Conservation (phyloP, 164 flowering plant genomes). For the Taxillus chinensis region DNA sequence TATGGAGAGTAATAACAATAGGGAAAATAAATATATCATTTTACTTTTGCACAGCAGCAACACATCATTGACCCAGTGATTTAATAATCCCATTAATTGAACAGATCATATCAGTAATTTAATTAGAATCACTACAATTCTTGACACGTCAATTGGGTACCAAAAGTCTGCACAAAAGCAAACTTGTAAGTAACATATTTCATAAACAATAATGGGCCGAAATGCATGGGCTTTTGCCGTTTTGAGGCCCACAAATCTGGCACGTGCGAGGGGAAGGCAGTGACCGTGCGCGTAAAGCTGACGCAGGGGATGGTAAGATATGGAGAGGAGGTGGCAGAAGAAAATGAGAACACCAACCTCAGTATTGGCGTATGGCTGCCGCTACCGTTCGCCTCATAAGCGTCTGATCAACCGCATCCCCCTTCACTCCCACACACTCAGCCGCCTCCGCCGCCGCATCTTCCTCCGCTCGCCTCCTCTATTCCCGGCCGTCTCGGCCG, state of each 20-base stretch:
- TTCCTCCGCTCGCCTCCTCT: slow-evolving; percentile 1
- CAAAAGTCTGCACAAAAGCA: too few species aligned
- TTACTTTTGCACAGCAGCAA: too few species aligned
- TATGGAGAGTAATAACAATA: too few species aligned
- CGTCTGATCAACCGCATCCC: slow-evolving; percentile 10
- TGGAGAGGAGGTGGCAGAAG: not conserved
- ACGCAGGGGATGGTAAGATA: not conserved
- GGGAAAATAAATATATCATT: too few species aligned
- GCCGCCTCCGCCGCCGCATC: slow-evolving; percentile 7
- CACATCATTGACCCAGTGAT: too few species aligned
- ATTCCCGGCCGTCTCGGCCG: slow-evolving; percentile 3
- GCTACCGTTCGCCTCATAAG: slow-evolving; percentile 33
- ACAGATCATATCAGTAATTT: too few species aligned
- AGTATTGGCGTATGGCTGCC: slow-evolving; percentile 21
- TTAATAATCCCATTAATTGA: too few species aligned
- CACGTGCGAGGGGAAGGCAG: slow-evolving; percentile 1
- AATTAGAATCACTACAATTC: too few species aligned
- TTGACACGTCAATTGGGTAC: too few species aligned
- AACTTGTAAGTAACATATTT: too few species aligned
- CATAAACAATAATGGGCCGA: too few species aligned
- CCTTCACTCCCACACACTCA: slow-evolving; percentile 7
- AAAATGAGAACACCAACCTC: slow-evolving; percentile 2
- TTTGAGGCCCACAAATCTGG: not conserved
- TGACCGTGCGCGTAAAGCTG: not conserved
- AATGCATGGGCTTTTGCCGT: too few species aligned